phyloP scores from a whole-genome alignment of 495 filamentous ascomycete species.

The Mytilinidion resinicola region DNA sequence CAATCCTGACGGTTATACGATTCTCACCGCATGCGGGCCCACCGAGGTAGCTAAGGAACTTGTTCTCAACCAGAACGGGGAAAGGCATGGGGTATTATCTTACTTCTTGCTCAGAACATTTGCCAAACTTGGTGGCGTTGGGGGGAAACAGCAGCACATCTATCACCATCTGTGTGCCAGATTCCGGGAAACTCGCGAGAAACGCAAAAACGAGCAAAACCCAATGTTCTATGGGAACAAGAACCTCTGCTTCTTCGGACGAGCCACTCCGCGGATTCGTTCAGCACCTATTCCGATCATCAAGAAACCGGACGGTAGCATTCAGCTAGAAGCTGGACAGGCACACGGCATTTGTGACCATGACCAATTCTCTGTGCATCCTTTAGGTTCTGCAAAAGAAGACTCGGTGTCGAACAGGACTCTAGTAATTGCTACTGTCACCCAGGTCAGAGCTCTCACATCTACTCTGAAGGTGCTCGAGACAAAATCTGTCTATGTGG shows the following conservation, averaged over 20 bases:
- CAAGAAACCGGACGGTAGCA: neutral
- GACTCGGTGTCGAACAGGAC: neutral
- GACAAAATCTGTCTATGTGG: neutral
- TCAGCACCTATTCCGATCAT: neutral
- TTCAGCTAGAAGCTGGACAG: neutral
- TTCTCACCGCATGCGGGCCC: neutral
- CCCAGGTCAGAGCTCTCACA: neutral
- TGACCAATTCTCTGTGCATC: neutral
- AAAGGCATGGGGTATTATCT: neutral
- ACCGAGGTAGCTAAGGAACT: neutral
- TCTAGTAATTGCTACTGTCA: neutral
- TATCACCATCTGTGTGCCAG: neutral
- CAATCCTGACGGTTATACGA: neutral
- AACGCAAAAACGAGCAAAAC: neutral
- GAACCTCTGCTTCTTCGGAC: neutral
- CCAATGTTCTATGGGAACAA: neutral
- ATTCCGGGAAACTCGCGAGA: neutral
- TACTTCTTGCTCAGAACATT: neutral
- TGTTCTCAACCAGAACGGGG: neutral
- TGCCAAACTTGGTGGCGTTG: neutral
- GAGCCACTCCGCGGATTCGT: too few relatives aligned
- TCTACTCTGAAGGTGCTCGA: neutral
- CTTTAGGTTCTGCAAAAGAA: neutral
- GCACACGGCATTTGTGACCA: neutral
- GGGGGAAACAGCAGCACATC: neutral